Percentiles rank a stretch among this genome's conserved stretches.
Evolutionary conservation across 225 moss, liverwort and hornwort species (phyloP).

Genomic region (Climacium dendroides): DNA sequence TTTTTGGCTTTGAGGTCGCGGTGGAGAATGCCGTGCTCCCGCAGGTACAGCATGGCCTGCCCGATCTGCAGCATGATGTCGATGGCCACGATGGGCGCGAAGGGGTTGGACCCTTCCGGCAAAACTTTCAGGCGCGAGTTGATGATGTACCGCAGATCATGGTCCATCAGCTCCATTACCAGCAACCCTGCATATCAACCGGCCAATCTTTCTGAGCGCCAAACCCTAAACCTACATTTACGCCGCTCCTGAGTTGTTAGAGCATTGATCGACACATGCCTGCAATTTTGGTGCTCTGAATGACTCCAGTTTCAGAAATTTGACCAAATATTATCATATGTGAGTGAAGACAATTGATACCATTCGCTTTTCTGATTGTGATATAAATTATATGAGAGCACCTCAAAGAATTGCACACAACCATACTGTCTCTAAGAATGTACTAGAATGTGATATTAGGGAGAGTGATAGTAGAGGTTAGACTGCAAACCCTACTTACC

Average conservation of each 20-base stretch:
- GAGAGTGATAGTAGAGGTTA: neutral
- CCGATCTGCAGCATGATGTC: constrained; percentile 24
- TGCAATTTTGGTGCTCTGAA: neutral
- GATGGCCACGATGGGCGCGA: constrained; percentile 10
- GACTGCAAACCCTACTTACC: neutral
- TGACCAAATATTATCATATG: neutral
- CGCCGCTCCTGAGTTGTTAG: neutral
- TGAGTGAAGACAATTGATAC: neutral
- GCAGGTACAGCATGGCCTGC: constrained; percentile 11
- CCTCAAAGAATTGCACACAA: neutral
- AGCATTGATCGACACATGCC: neutral
- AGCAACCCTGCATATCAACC: neutral
- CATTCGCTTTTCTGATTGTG: neutral
- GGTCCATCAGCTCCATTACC: constrained; percentile 23
- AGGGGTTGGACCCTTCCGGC: neutral
- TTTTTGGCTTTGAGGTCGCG: constrained; percentile 28
- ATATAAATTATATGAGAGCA: no score
- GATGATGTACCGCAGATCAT: constrained; percentile 7
- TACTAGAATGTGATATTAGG: neutral
- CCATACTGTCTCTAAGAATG: neutral
- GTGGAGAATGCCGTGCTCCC: constrained; percentile 1
- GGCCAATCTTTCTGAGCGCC: neutral
- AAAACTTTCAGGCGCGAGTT: neutral
- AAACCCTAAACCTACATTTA: neutral
- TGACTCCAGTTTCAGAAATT: neutral